phyloP scores from a whole-genome alignment of 768 basidiomycete genomes.

The Trichaptum fuscoviolaceum region DNA sequence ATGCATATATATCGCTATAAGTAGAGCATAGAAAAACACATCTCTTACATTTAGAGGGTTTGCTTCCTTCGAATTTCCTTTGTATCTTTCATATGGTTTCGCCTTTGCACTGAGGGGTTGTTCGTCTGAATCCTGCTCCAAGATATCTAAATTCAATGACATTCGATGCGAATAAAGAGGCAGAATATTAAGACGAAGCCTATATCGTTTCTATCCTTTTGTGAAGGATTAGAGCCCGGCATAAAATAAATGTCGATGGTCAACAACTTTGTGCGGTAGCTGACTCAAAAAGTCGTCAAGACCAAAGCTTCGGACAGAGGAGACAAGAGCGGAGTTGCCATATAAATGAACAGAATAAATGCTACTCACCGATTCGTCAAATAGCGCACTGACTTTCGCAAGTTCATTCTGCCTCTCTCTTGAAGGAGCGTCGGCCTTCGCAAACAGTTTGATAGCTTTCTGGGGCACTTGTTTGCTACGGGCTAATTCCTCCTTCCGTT shows the following conservation, averaged over 20 bases:
- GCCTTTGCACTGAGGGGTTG: no score
- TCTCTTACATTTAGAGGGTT: neutral
- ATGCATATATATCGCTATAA: neutral
- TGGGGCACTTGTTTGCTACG: neutral
- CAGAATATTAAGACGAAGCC: no score
- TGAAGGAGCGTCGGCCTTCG: neutral
- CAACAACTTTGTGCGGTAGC: no score
- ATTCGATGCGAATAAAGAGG: no score
- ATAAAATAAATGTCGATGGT: no score
- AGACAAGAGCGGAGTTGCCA: neutral
- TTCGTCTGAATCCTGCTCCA: no score
- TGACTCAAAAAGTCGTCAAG: no score
- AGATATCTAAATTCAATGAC: no score
- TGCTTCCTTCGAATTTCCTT: neutral
- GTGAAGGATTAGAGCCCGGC: no score
- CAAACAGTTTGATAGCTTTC: neutral
- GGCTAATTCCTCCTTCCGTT: constrained; percentile 10
- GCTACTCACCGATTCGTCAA: neutral
- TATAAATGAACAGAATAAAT: neutral
- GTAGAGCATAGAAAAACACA: neutral
- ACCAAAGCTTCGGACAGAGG: neutral
- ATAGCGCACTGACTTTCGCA: neutral
- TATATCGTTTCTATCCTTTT: no score
- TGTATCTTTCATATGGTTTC: no score
- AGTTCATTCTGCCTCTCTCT: neutral